phyloP scores from a whole-genome alignment of 2,329 filamentous ascomycete species.

The Nigrograna mackinnonii region DNA sequence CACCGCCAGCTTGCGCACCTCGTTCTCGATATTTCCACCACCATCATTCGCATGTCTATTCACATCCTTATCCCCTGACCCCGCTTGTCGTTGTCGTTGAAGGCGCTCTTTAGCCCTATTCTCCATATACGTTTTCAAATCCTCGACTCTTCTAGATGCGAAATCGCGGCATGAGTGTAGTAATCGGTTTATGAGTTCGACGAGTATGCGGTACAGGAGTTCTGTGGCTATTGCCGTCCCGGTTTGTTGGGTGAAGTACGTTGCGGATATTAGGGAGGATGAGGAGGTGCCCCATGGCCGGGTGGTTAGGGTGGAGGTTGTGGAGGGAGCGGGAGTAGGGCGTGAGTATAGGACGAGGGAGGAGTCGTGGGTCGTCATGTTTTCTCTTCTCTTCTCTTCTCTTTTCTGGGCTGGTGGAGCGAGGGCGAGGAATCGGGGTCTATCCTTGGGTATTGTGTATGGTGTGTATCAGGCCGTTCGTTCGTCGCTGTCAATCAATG shows the following conservation, averaged over 20 bases:
- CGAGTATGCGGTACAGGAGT: slow-evolving; percentile 32
- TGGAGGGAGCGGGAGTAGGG: background rate
- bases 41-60: background rate
- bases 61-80: background rate
- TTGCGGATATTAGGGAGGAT: slow-evolving; percentile 9
- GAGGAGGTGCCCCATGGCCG: slow-evolving; percentile 6
- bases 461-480: too few species aligned
- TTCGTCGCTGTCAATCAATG: too few species aligned
- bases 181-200: slow-evolving; percentile 31
- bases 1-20: slow-evolving; percentile 22
- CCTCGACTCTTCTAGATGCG: slow-evolving; percentile 23
- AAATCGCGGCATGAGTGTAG: slow-evolving; percentile 24
- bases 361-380: background rate
- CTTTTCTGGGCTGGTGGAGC: too few species aligned
- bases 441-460: too few species aligned
- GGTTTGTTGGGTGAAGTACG: slow-evolving; percentile 19
- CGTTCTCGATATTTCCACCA: slow-evolving; percentile 16
- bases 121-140: slow-evolving; percentile 27
- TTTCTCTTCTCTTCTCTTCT: too few species aligned
- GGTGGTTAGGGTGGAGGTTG: slow-evolving; percentile 2
- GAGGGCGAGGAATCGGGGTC: too few species aligned
- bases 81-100: background rate
- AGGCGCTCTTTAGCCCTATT: slow-evolving; percentile 20
- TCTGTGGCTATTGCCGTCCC: slow-evolving; percentile 31
- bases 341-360: slow-evolving; percentile 19